These are phyloP conservation scores for Fusarium armeniacum DNA, from an alignment of 2,329 filamentous ascomycete species.

Conservation along the genomic window DNA sequence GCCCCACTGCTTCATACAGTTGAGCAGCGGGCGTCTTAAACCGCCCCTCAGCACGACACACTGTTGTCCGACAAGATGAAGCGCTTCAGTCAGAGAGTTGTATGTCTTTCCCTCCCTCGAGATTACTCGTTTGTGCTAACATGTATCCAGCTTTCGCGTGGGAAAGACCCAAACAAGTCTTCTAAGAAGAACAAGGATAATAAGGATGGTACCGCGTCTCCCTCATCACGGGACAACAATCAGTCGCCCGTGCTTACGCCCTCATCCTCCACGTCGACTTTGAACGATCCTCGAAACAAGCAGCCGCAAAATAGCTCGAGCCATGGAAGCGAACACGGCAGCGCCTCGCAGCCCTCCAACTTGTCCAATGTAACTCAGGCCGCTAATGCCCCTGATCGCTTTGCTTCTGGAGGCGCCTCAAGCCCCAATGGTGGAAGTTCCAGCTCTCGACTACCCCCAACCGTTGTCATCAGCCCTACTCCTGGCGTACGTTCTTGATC, in stretches of 20 bases:
- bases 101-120: constrained; percentile 65
- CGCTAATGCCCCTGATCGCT: constrained; percentile 59
- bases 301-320: constrained; percentile 71
- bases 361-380: constrained; percentile 56
- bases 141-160: constrained; percentile 82
- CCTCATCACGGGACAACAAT: constrained; percentile 71
- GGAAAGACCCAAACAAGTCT: constrained; percentile 88
- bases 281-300: constrained; percentile 89
- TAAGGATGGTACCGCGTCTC: constrained; percentile 84
- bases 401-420: constrained; percentile 55
- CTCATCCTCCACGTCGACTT: constrained; percentile 87
- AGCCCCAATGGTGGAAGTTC: constrained; percentile 56
- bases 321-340: constrained; percentile 60
- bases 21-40: constrained; percentile 49
- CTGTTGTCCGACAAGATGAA: constrained; percentile 79
- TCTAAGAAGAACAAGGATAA: constrained; percentile 80
- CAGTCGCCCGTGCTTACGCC: constrained; percentile 80
- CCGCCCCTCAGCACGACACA: constrained; percentile 48
- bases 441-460: constrained; percentile 74
- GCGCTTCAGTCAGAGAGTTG: constrained; percentile 96
- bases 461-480: constrained; percentile 94
- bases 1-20: constrained; percentile 49
- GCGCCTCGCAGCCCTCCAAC: constrained; percentile 58
- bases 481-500: constrained; percentile 77
- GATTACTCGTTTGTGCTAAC: constrained; percentile 32